phyloP scores from a whole-genome alignment of 306 rosid species.

The Fragaria vesca region DNA sequence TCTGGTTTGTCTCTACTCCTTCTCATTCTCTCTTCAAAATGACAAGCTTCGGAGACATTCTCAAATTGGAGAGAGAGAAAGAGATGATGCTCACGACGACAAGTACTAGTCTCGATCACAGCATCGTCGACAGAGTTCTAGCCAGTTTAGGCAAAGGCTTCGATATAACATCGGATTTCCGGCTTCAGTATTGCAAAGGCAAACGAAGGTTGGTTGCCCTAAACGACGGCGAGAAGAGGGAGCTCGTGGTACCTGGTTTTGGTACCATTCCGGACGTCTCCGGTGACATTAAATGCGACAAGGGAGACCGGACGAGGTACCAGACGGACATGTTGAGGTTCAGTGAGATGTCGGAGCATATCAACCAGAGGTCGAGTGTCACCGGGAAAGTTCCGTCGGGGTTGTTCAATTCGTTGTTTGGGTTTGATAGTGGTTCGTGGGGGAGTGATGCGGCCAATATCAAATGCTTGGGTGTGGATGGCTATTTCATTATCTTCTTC shows the following conservation, averaged over 20 bases:
- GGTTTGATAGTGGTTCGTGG: constrained; percentile 69
- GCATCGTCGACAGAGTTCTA: constrained; percentile 48
- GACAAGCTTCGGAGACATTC: background rate
- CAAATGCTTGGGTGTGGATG: constrained; percentile 70
- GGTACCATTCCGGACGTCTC: constrained; percentile 48
- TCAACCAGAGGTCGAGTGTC: constrained; percentile 53
- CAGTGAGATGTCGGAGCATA: constrained; percentile 82
- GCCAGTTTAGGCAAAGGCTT: constrained; percentile 86
- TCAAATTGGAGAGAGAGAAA: background rate
- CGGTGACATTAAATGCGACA: constrained; percentile 74
- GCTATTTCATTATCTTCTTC: constrained; percentile 46
- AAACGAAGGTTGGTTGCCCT: constrained; percentile 49
- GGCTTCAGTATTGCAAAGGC: constrained; percentile 79
- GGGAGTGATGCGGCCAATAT: constrained; percentile 59
- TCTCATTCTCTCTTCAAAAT: background rate
- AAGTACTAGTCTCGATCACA: background rate
- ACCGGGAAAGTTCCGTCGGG: constrained; percentile 87
- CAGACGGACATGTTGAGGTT: constrained; percentile 71
- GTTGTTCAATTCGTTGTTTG: constrained; percentile 60
- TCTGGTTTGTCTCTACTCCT: background rate
- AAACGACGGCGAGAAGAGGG: constrained; percentile 40
- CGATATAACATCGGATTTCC: constrained; percentile 83
- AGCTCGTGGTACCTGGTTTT: constrained; percentile 57
- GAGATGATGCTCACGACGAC: background rate
- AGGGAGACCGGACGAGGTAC: constrained; percentile 73